Conservation (phyloP, 225 moss, liverwort and hornwort species). For the Marchantia paleacea region DNA sequence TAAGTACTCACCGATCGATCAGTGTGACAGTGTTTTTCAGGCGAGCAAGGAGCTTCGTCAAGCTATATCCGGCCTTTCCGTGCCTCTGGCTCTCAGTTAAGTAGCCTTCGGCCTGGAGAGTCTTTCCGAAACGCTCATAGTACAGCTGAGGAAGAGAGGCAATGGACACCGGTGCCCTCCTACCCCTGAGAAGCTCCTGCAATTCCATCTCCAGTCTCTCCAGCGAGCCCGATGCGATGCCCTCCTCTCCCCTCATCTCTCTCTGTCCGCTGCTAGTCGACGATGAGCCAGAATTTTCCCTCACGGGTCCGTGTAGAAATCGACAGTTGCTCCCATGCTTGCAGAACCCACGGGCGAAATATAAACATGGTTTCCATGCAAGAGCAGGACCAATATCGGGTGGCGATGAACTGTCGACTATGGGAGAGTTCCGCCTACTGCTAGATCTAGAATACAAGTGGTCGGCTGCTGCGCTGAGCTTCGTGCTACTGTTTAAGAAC, state of each 20-base stretch:
- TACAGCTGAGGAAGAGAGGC: constrained; percentile 94
- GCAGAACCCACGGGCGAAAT: constrained; percentile 91
- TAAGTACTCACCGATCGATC: constrained; percentile 80
- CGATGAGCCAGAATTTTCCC: constrained; percentile 83
- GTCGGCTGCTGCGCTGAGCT: constrained; percentile 48
- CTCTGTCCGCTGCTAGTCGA: constrained; percentile 78
- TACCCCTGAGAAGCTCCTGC: constrained; percentile 85
- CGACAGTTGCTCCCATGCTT: constrained; percentile 96
- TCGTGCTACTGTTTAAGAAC: constrained; percentile 67
- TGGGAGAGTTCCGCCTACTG: constrained; percentile 82
- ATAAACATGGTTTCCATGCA: constrained; percentile 97
- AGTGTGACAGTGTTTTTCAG: constrained; percentile 96
- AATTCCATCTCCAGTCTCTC: constrained; percentile 93
- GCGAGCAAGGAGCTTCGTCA: constrained; percentile 88
- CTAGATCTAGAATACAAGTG: constrained; percentile 96
- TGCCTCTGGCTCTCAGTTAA: constrained; percentile 98
- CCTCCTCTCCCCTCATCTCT: constrained; percentile 77
- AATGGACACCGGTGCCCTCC: constrained; percentile 95
- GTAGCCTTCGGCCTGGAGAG: constrained; percentile 92
- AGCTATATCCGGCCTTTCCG: constrained; percentile 92
- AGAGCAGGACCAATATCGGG: constrained; percentile 81
- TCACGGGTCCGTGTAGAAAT: constrained; percentile 77
- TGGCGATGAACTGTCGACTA: constrained; percentile 83
- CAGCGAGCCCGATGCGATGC: constrained; percentile 81
- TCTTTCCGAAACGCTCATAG: constrained; percentile 95